These are phyloP conservation scores for Pseudogymnoascus sp. DNA, from an alignment of 2,329 filamentous ascomycete genomes.

Conservation along the genomic window DNA sequence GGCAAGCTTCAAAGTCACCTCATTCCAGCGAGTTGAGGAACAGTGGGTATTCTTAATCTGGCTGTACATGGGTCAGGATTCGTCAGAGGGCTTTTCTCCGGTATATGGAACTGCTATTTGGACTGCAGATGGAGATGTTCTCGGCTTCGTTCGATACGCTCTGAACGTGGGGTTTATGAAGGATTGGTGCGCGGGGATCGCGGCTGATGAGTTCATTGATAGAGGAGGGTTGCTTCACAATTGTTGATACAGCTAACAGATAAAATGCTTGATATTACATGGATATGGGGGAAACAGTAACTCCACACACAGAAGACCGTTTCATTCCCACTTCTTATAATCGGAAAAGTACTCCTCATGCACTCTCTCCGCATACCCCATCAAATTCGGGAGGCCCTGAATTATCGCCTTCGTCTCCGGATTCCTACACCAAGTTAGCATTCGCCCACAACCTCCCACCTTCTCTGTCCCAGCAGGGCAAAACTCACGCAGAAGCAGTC, in stretches of 20 bases:
- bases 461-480: no score
- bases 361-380: slow-evolving; percentile 49
- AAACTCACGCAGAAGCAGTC: slow-evolving; percentile 44
- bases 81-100: background rate
- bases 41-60: background rate
- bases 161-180: background rate
- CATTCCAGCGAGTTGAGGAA: background rate
- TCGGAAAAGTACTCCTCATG: slow-evolving; percentile 49
- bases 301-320: background rate
- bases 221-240: background rate
- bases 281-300: background rate
- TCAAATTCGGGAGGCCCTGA: slow-evolving; percentile 36
- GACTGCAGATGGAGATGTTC: background rate
- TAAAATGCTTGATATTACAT: background rate
- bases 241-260: background rate
- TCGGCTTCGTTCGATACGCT: slow-evolving; percentile 2
- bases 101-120: slow-evolving; percentile 5
- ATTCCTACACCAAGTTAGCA: slow-evolving; percentile 27
- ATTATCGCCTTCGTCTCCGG: slow-evolving; percentile 40
- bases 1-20: background rate
- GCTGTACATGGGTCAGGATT: background rate
- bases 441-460: background rate
- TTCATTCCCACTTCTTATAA: slow-evolving; percentile 35
- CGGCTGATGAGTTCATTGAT: background rate
- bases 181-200: slow-evolving; percentile 1